These are phyloP conservation scores for Neospermospora avenae DNA, from an alignment of 2,329 filamentous ascomycete species.

Conservation along the genomic window DNA sequence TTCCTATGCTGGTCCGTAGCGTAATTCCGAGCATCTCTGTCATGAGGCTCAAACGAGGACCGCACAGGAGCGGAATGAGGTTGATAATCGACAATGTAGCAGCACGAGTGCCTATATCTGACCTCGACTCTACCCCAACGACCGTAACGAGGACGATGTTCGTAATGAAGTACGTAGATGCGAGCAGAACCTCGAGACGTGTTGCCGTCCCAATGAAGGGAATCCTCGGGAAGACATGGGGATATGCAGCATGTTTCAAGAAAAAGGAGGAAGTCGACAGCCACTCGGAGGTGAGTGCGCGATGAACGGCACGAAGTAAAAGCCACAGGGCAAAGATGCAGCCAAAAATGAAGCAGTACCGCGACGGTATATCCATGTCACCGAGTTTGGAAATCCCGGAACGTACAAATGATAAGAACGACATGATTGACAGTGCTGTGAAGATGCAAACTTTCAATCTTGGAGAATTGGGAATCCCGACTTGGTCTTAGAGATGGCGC, in stretches of 20 bases:
- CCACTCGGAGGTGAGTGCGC: background rate
- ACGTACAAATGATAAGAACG: background rate
- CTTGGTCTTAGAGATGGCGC: background rate
- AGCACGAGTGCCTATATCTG: slow-evolving; percentile 13
- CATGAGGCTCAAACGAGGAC: slow-evolving; percentile 10
- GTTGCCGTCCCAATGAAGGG: slow-evolving; percentile 14
- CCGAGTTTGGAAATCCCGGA: slow-evolving; percentile 5
- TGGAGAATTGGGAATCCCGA: background rate
- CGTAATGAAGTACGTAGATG: background rate
- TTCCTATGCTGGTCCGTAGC: slow-evolving; percentile 9
- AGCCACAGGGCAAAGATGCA: slow-evolving; percentile 17
- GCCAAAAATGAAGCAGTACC: slow-evolving; percentile 13
- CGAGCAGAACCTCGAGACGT: slow-evolving; percentile 5
- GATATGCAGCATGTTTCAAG: slow-evolving; percentile 15
- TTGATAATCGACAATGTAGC: slow-evolving; percentile 16
- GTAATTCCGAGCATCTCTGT: slow-evolving; percentile 13
- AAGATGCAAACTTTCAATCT: background rate
- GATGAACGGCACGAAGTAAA: slow-evolving; percentile 9
- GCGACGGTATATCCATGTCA: slow-evolving; percentile 8
- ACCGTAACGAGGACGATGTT: slow-evolving; percentile 10
- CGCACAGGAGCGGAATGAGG: slow-evolving; percentile 16
- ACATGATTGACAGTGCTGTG: background rate
- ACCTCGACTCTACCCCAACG: slow-evolving; percentile 2
- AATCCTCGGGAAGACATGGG: slow-evolving; percentile 8
- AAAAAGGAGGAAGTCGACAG: background rate